A percentile compares a stretch with the other conserved stretches of the same genome.
phyloP scores from a whole-genome alignment of 306 rosid species.

The Clitoria ternatea region DNA sequence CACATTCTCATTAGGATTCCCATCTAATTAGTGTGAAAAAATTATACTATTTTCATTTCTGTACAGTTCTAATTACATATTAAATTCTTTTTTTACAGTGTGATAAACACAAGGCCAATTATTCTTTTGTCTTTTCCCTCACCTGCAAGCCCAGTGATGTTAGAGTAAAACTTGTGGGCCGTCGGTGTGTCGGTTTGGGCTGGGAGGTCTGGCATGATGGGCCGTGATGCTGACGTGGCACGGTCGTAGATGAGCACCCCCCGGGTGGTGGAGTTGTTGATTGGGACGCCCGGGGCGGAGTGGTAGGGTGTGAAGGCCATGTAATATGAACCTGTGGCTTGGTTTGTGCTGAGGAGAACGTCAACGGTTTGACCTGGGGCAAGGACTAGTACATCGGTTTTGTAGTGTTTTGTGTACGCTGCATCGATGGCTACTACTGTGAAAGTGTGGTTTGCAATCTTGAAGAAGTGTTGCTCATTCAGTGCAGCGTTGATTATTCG shows the following conservation, averaged over 20 bases:
- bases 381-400: conserved; percentile 36
- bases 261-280: conserved; percentile 29
- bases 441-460: conserved; percentile 57
- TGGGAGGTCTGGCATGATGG: conserved; percentile 48
- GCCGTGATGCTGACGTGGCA: neutral
- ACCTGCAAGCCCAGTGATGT: conserved; percentile 31
- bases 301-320: conserved; percentile 38
- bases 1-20: too few species aligned
- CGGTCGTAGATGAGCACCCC: conserved; percentile 41
- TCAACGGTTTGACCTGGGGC: conserved; percentile 69
- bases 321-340: conserved; percentile 45
- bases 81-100: too few species aligned
- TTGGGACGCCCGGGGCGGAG: neutral
- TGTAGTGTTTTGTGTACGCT: conserved; percentile 40
- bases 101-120: too few species aligned
- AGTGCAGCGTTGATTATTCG: conserved; percentile 60
- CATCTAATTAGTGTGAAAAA: too few species aligned
- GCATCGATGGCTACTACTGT: conserved; percentile 66
- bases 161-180: conserved; percentile 48
- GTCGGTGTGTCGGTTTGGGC: conserved; percentile 34
- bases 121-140: too few species aligned
- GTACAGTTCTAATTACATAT: too few species aligned
- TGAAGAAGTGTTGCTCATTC: conserved; percentile 58
- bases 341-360: conserved; percentile 44
- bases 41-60: too few species aligned